phyloP scores from a whole-genome alignment of 768 basidiomycete genomes.

The Scleroderma bovista region DNA sequence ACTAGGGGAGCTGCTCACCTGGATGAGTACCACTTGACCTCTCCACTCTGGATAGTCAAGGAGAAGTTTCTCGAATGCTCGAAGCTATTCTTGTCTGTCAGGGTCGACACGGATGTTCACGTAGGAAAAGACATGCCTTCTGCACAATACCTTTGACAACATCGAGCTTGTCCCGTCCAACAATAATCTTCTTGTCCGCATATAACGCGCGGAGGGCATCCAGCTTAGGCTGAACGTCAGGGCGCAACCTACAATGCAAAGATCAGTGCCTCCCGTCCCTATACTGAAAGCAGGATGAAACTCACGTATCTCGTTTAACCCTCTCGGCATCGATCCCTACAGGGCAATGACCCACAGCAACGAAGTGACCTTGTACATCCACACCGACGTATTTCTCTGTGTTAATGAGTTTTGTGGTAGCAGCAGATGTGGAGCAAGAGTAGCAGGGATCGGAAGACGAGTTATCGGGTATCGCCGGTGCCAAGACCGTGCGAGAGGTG shows the following conservation, averaged over 20 bases:
- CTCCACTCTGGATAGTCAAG: slow-evolving; percentile 95
- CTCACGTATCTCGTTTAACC: slow-evolving; percentile 74
- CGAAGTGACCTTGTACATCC: slow-evolving; percentile 83
- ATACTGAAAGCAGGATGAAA: slow-evolving; percentile 7
- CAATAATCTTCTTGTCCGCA: slow-evolving; percentile 96
- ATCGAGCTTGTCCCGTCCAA: slow-evolving; percentile 95
- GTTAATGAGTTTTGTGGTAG: background rate
- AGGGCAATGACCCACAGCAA: slow-evolving; percentile 82
- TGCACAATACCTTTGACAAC: slow-evolving; percentile 98
- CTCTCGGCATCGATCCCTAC: slow-evolving; percentile 94
- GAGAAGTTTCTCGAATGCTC: slow-evolving; percentile 92
- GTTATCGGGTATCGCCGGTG: background rate
- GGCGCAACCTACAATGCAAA: slow-evolving; percentile 16
- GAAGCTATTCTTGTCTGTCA: slow-evolving; percentile 46
- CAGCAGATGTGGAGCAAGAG: slow-evolving; percentile 5
- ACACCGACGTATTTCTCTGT: slow-evolving; percentile 40
- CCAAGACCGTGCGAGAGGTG: slow-evolving; percentile 27
- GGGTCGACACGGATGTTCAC: background rate
- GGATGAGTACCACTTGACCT: slow-evolving; percentile 77
- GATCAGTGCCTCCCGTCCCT: background rate
- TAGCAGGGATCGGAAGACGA: background rate
- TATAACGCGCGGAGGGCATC: slow-evolving; percentile 80
- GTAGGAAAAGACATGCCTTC: slow-evolving; percentile 54
- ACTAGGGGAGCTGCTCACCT: slow-evolving; percentile 3
- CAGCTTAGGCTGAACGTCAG: slow-evolving; percentile 87